Base-by-base conservation (phyloP, 345 rosid species). In the Psidium guajava region DNA sequence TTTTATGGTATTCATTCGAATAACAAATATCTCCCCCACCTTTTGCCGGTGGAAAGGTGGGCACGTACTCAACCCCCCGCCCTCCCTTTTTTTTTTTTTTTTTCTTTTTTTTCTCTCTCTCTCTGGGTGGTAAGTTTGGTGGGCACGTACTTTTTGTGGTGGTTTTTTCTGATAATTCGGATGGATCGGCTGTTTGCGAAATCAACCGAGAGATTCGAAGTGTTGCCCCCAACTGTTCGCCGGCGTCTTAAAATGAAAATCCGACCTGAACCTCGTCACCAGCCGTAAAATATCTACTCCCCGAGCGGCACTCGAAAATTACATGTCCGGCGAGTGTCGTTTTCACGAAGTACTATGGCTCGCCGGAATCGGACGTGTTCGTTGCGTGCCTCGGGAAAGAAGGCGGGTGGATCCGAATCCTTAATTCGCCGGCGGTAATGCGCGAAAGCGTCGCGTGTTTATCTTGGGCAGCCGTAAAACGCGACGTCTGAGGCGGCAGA, bases 331-430 rank as follows among this genome's bases (percentile, higher is more conserved):
- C 10, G 2, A 1, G 36, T 1, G 73, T 59, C 8, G 21, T 14
- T 27, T 51, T 51, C 27, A 14, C 36, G 20, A 59, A 59, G 36
- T 28, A 27, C 18, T 3, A 5, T 6, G 4, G 18, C 69, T n/a
- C 2, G 5, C 0, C 9, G 75, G 32, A 64, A 64, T 28, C 10
- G 18, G 16, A 2, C 1, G 11, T 21, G 1, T 8, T 8, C 1
- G 2, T 9, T 7, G 3, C 0, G 6, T 1, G 11, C 74, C 42
- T 3, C 11, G 52, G 52, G 11, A 9, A 55, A 22, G 11, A 52
- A 28, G 42, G 7, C 21, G 8, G 8, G 42, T 15, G 16, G 42
- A 64, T 64, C 22, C 3, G 11, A 64, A 64, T 64, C 21, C 42
- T 16, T 64, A 16, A 64, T 28, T 64, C 11, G 75, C 8, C 42